Base-by-base conservation (phyloP, 1,284 basidiomycete species). In the Cryptococcus hybrid region DNA sequence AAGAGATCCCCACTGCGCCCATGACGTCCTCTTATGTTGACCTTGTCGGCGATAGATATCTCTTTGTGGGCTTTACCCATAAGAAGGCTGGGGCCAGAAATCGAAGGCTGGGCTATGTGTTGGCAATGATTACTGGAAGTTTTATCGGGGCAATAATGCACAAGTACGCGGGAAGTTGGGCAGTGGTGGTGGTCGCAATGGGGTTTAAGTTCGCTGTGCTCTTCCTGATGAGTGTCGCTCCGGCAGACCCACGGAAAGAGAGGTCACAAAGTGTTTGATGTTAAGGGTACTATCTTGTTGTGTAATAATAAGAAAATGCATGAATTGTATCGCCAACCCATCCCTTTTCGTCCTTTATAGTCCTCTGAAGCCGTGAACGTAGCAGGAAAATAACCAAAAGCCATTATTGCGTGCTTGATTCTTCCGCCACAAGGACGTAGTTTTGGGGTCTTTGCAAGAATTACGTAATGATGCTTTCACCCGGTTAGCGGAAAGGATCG, bases 1-100 rank as follows among this genome's bases (percentile, higher is more conserved):
- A 64, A 12, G 73, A 73, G 42, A 58, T 75, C 0, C 73, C 74
- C 0, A 74, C 73, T 0, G 73, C 74, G 30, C 74, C 74, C 8
- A 74, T 75, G 70, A 77, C 76, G 1, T 69, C 66, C 2, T 65
- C 70, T 2, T 72, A 75, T 52, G 73, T 77, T 53, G 77, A 78
- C 52, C 65, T 78, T 30, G 64, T 77, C 13, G 60, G 71, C 3
- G 75, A 77, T 57, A 66, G 67, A 46, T 64, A 74, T 39, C 60
- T 78, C 13, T 76, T 75, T 47, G 53, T 57, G 1, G 45, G 58
- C 1, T 67, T 66, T 44, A 52, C 39, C 13, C 54, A 70, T 45
- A 55, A 65, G 5, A 60, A 69, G 35, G 68, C 69, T 0, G 59
- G 60, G 3, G 58, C 65, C 7, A 63, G 76, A 51, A 78, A 78